Evolutionary conservation across 148 eudicot species (phyloP).

Genomic region (Simmondsia chinensis): DNA sequence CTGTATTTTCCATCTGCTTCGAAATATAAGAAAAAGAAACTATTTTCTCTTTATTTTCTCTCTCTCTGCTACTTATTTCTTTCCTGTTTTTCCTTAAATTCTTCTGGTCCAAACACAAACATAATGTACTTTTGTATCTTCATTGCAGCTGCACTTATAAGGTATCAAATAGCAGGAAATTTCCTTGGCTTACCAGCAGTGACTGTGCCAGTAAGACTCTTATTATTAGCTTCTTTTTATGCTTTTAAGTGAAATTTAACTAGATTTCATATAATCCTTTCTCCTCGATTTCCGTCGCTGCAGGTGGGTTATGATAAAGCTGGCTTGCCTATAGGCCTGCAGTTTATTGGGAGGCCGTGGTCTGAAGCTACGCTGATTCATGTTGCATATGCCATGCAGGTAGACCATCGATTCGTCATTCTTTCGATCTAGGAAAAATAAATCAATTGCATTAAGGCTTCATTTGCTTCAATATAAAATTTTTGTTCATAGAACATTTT

Average conservation of each 20-base stretch:
- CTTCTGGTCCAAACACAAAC: no score
- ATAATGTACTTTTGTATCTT: background rate
- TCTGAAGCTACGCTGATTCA: slow-evolving; percentile 73
- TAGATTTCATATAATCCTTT: background rate
- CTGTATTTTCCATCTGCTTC: no score
- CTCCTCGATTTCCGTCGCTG: background rate
- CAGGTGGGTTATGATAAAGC: slow-evolving; percentile 86
- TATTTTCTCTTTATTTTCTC: no score
- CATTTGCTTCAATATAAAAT: no score
- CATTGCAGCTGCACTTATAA: slow-evolving; percentile 69
- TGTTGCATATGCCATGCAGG: slow-evolving; percentile 72
- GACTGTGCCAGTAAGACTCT: slow-evolving; percentile 66
- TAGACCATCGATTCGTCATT: slow-evolving; percentile 8
- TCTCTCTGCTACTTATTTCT: no score
- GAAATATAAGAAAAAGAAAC: no score
- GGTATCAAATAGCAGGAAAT: slow-evolving; percentile 85
- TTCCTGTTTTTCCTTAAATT: no score
- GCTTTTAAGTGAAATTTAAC: background rate
- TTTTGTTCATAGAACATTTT: no score
- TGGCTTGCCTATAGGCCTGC: slow-evolving; percentile 92
- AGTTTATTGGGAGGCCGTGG: slow-evolving; percentile 87
- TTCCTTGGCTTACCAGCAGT: slow-evolving; percentile 96
- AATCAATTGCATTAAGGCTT: no score
- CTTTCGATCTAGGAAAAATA: background rate
- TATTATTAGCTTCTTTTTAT: background rate